Evolutionary conservation across 2,329 filamentous ascomycete species (phyloP), one percentile per base, ranked within the genome.

Genomic region (Neofusicoccum umdonicola): DNA sequence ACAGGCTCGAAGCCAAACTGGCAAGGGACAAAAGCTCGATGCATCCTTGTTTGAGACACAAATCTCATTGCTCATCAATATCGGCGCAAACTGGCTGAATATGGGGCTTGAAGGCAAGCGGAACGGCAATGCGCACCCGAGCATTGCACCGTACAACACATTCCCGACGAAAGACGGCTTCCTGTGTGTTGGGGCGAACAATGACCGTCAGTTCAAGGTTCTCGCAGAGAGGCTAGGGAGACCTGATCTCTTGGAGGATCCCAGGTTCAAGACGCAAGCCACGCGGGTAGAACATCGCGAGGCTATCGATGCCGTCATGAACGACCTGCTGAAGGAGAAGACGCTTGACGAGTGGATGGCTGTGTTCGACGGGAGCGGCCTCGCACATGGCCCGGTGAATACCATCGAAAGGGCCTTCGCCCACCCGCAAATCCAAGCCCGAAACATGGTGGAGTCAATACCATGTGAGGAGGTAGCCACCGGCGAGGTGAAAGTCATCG

Each of bases 311-410:
- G 60, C 60, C 0, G 73, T 79, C 8, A 61, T 83, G 31, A 72
- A 77, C 37, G 66, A 68, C 0, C 64, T 74, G 3, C 77, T 82
- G 61, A 62, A 8, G 79, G 13, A 58, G 19, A 48, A 76, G 67
- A 76, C 77, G 4, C 80, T 77, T 0, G 68, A 74, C 1, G 77
- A 81, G 47, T 82, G 80, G 80, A 64, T 78, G 5, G 35, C 56
- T 1, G 68, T 73, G 0, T 78, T 83, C 57, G 77, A 80, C 19
- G 77, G 76, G 0, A 80, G 75, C 31, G 79, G 79, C 1, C 71
- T 84, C 68, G 79, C 82, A 0, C 80, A 82, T 62, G 81, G 76
- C 0, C 76, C 80, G 1, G 79, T 83, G 42, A 83, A 83, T 66
- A 79, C 71, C 2, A 77, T 83, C 45, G 73, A 82, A 65, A 70